phyloP scores from a whole-genome alignment of 352 stramenopile species.

The Proteromonas lacertae region DNA sequence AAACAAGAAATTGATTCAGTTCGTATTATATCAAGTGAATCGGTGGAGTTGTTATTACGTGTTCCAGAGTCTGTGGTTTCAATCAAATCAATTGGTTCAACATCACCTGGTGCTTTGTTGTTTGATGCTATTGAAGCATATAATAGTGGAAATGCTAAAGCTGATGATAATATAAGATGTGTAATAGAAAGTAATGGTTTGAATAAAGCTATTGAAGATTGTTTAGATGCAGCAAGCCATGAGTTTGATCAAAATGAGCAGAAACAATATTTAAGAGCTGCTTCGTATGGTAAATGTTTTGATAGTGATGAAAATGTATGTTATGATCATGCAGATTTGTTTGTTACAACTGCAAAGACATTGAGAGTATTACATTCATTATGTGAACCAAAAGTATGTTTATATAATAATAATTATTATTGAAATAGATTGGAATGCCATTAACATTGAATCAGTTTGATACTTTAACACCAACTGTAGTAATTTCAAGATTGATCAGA shows the following conservation, averaged over 20 bases:
- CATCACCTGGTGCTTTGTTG: constrained; percentile 39
- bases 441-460: constrained; percentile 35
- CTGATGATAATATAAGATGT: constrained; percentile 43
- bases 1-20: constrained; percentile 24
- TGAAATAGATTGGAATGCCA: constrained; percentile 36
- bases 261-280: constrained; percentile 30
- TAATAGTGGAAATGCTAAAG: constrained; percentile 37
- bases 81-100: constrained; percentile 41
- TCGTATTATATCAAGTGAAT: constrained; percentile 22
- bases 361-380: constrained; percentile 50
- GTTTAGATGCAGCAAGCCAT: constrained; percentile 30
- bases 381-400: constrained; percentile 22
- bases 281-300: constrained; percentile 48
- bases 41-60: constrained; percentile 37
- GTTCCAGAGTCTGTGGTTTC: constrained; percentile 36
- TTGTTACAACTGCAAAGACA: constrained; percentile 44
- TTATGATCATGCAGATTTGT: constrained; percentile 36
- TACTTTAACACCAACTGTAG: constrained; percentile 29
- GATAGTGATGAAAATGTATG: constrained; percentile 17
- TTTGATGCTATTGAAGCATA: constrained; percentile 46
- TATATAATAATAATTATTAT: no score
- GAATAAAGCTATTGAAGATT: constrained; percentile 40
- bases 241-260: constrained; percentile 41
- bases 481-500: constrained; percentile 33
- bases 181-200: constrained; percentile 33